Evolutionary conservation across 108 stramenopile genomes (phyloP), one percentile per base, ranked within the genome.

Genomic region (Skeletonema tropicum): DNA sequence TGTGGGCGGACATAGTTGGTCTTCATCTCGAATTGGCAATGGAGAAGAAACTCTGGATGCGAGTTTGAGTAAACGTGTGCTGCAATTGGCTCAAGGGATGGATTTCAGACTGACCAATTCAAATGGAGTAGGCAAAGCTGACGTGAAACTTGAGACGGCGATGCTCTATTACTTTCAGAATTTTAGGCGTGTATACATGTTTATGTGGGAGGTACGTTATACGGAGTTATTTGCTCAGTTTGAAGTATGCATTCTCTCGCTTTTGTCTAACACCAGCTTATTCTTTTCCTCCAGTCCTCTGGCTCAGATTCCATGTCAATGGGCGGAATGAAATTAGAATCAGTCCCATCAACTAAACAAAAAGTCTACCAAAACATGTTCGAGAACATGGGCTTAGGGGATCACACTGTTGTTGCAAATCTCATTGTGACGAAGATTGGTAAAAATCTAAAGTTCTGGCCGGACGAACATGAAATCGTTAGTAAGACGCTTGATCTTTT

Each of bases 381-480:
- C 84, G 97, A 97, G 42, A 85, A 89, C 69, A 84, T 99, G 83
- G 97, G 92, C 39, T 80, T 97, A 87, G 98, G 98, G 5, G 96
- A 98, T 71, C 97, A 98, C 74, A 95, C 95, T 32, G 90, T 77
- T 31, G 95, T 99, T 59, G 94, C 96, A 52, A 97, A 96, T 80
- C 86, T 97, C 2, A 94, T 99, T 68, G 94, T 98, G 35, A 97
- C 93, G 39, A 98, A 99, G 85, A 92, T 98, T 69, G 87, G 97
- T 64, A 97, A 97, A 76, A 98, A 98, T 80, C 89, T 99, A 57
- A 98, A 97, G 83, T 97, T 86, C 79, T 99, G 97, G 97, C 95
- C 95, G 6, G 93, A 94, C 52, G 88, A 95, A 14, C 73, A 94
- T 59, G 95, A 96, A 26, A 88, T 99, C 15, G 76, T 98, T 32